Percentiles rank a stretch among this genome's conserved stretches.
phyloP scores from a whole-genome alignment of 2,329 filamentous ascomycete species.

The Pseudomassariella vexata region DNA sequence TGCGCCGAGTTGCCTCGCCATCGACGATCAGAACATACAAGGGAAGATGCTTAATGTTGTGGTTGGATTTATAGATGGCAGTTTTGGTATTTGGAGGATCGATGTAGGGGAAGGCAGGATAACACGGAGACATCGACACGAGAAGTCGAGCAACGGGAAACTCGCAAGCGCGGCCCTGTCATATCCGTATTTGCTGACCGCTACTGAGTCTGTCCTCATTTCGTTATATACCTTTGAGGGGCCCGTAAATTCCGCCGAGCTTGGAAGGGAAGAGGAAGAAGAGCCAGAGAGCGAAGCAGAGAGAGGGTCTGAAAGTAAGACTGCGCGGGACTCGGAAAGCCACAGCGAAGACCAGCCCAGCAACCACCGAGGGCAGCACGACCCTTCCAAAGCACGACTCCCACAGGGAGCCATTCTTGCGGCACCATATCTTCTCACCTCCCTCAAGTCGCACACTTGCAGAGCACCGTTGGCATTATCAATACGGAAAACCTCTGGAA shows the following conservation, averaged over 20 bases:
- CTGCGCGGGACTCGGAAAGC: constrained; percentile 3
- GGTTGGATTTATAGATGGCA: constrained; percentile 67
- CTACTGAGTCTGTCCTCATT: constrained; percentile 67
- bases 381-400: neutral
- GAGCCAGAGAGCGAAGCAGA: constrained; percentile 7
- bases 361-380: neutral
- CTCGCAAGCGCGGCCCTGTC: constrained; percentile 67
- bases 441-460: constrained; percentile 74
- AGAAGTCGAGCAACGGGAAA: constrained; percentile 56
- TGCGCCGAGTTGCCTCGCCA: constrained; percentile 57
- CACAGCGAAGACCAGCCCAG: constrained; percentile 5
- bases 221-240: constrained; percentile 66
- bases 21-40: constrained; percentile 48
- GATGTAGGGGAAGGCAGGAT: constrained; percentile 39
- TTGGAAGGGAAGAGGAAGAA: neutral
- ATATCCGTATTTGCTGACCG: constrained; percentile 72
- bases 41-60: constrained; percentile 50
- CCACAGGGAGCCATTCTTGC: constrained; percentile 8
- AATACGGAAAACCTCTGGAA: constrained; percentile 59
- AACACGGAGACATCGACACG: constrained; percentile 49
- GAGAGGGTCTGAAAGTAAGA: constrained; percentile 4
- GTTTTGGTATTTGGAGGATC: constrained; percentile 65
- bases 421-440: constrained; percentile 61
- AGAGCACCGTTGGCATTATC: constrained; percentile 77
- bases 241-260: constrained; percentile 9